Evolutionary conservation across 2,329 filamentous ascomycete genomes (phyloP).

Genomic region (Chalaropsis thielavioides): DNA sequence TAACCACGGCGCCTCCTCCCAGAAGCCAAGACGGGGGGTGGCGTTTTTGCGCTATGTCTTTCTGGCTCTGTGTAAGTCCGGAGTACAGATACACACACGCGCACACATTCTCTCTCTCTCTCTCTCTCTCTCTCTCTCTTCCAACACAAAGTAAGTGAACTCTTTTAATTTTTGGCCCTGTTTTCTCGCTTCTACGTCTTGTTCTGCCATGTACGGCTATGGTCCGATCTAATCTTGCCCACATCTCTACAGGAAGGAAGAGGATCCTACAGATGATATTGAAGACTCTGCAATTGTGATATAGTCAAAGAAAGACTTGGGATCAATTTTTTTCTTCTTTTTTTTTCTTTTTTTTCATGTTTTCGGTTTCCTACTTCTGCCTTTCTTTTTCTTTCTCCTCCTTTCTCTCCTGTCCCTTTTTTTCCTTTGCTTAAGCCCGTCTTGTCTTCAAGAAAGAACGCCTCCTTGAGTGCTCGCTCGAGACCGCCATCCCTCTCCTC

Average conservation of each 20-base stretch:
- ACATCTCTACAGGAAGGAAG: neutral
- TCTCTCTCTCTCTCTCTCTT: too few species aligned
- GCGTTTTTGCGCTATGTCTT: too few species aligned
- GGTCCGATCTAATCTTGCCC: neutral
- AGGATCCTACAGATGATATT: neutral
- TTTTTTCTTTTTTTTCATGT: neutral
- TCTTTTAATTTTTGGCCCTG: neutral
- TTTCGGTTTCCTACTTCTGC: neutral
- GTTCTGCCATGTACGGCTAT: neutral
- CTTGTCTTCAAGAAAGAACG: neutral
- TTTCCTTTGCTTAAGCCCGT: neutral
- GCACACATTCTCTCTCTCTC: too few species aligned
- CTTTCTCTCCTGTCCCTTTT: neutral
- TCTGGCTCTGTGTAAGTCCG: too few species aligned
- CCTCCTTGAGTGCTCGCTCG: too few species aligned
- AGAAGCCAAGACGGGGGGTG: too few species aligned
- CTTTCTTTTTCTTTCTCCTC: neutral
- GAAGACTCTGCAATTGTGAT: slow-evolving; percentile 5
- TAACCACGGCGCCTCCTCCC: too few species aligned
- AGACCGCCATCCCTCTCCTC: neutral
- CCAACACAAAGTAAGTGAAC: neutral
- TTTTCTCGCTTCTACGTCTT: neutral
- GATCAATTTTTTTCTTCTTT: neutral
- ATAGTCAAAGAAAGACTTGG: neutral
- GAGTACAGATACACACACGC: too few species aligned